phyloP scores from a whole-genome alignment of 495 filamentous ascomycete species.

The Penicillium chermesinum region DNA sequence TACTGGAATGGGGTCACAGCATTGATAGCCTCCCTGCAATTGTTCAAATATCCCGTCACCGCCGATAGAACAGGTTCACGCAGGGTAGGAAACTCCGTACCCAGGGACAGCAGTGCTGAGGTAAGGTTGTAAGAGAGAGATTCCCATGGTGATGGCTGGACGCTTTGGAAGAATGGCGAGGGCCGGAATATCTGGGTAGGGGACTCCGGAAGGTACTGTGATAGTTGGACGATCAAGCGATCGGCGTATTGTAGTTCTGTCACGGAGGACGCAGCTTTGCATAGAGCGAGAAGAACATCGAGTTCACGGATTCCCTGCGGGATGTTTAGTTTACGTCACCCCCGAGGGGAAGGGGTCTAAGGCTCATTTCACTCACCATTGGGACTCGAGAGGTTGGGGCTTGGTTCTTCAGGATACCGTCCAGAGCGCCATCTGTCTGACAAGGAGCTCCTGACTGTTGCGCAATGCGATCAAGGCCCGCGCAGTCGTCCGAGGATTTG shows the following conservation, averaged over 20 bases:
- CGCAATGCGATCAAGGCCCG: constrained; percentile 61
- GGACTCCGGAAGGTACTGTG: constrained; percentile 77
- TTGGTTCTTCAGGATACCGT: constrained; percentile 35
- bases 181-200: constrained; percentile 68
- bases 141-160: constrained; percentile 90
- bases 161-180: constrained; percentile 74
- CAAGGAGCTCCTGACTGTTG: constrained; percentile 43
- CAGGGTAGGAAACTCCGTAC: constrained; percentile 60
- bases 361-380: constrained; percentile 38
- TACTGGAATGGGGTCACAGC: constrained; percentile 26
- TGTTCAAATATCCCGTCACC: constrained; percentile 62
- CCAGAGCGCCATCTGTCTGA: constrained; percentile 30
- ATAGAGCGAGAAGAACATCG: constrained; percentile 82
- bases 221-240: constrained; percentile 65
- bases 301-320: constrained; percentile 68
- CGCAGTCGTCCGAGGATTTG: constrained; percentile 52
- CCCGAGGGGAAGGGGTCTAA: background rate
- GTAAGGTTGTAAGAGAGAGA: constrained; percentile 72
- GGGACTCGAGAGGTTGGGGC: constrained; percentile 43
- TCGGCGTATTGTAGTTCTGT: constrained; percentile 62
- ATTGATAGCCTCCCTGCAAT: constrained; percentile 53
- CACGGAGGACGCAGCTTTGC: constrained; percentile 74
- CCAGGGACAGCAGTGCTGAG: constrained; percentile 71
- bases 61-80: constrained; percentile 55
- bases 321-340: constrained; percentile 20